Percentiles rank a stretch among this genome's conserved stretches.
phyloP scores from a whole-genome alignment of 805 yeast species.

The Grigorovia jiainica region DNA sequence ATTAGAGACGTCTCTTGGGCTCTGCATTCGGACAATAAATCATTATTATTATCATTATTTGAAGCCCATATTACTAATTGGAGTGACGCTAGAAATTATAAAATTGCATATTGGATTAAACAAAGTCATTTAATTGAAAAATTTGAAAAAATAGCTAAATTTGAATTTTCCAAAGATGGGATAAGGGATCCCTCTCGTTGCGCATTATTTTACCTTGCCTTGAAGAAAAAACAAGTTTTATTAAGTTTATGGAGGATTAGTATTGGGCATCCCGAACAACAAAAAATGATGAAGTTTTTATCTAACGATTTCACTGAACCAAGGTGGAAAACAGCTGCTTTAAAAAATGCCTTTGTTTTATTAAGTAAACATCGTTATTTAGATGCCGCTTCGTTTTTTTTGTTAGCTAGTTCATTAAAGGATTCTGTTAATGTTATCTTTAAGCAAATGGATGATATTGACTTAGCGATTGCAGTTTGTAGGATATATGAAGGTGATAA shows the following conservation, averaged over 20 bases:
- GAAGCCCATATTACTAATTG: constrained; percentile 42
- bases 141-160: constrained; percentile 63
- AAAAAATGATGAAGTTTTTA: constrained; percentile 70
- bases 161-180: constrained; percentile 50
- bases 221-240: constrained; percentile 66
- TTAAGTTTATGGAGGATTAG: constrained; percentile 78
- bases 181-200: constrained; percentile 65
- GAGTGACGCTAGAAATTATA: constrained; percentile 48
- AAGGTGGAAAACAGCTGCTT: constrained; percentile 83
- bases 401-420: constrained; percentile 62
- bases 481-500: constrained; percentile 61
- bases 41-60: constrained; percentile 43
- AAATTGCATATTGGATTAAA: constrained; percentile 65
- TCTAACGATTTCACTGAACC: constrained; percentile 63
- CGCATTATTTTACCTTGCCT: constrained; percentile 67
- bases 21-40: constrained; percentile 69
- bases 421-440: constrained; percentile 74
- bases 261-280: constrained; percentile 67
- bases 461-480: constrained; percentile 73
- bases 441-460: constrained; percentile 55
- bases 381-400: constrained; percentile 85
- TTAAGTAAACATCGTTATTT: constrained; percentile 77
- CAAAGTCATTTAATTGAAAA: constrained; percentile 37
- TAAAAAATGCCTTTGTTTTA: constrained; percentile 85
- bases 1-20: constrained; percentile 89